Conservation (phyloP, 2,329 filamentous ascomycete species). For the Cytospora leucostoma region DNA sequence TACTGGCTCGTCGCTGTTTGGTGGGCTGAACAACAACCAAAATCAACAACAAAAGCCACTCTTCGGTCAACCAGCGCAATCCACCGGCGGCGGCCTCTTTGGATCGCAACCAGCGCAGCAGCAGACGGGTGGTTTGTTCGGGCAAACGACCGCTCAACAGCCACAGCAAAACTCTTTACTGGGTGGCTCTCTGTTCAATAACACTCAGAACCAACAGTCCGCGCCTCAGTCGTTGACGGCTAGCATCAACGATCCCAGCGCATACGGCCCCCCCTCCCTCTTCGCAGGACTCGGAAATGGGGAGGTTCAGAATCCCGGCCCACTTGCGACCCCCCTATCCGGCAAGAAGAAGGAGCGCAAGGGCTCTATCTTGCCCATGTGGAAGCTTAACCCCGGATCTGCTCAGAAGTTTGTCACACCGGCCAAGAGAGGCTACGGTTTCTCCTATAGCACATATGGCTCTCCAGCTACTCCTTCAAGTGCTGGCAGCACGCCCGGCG, state of each 20-base stretch:
- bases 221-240: slow-evolving; percentile 72
- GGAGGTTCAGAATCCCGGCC: slow-evolving; percentile 74
- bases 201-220: slow-evolving; percentile 48
- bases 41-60: slow-evolving; percentile 57
- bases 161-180: slow-evolving; percentile 49
- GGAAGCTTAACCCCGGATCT: slow-evolving; percentile 81
- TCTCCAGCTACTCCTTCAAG: slow-evolving; percentile 73
- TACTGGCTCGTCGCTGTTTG: slow-evolving; percentile 47
- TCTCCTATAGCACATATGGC: slow-evolving; percentile 90
- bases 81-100: slow-evolving; percentile 56
- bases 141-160: slow-evolving; percentile 48
- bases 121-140: slow-evolving; percentile 48
- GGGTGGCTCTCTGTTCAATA: slow-evolving; percentile 62
- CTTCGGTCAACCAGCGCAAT: slow-evolving; percentile 50
- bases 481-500: slow-evolving; percentile 68
- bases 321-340: slow-evolving; percentile 85
- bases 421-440: slow-evolving; percentile 84
- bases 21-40: slow-evolving; percentile 45
- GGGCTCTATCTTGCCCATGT: slow-evolving; percentile 78
- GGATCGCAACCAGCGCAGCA: slow-evolving; percentile 50
- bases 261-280: slow-evolving; percentile 85
- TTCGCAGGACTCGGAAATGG: slow-evolving; percentile 71
- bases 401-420: slow-evolving; percentile 80
- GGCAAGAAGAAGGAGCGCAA: slow-evolving; percentile 72
- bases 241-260: slow-evolving; percentile 79